Conservation (phyloP, 2,329 filamentous ascomycete genomes). For the Pseudonectria foliicola region DNA sequence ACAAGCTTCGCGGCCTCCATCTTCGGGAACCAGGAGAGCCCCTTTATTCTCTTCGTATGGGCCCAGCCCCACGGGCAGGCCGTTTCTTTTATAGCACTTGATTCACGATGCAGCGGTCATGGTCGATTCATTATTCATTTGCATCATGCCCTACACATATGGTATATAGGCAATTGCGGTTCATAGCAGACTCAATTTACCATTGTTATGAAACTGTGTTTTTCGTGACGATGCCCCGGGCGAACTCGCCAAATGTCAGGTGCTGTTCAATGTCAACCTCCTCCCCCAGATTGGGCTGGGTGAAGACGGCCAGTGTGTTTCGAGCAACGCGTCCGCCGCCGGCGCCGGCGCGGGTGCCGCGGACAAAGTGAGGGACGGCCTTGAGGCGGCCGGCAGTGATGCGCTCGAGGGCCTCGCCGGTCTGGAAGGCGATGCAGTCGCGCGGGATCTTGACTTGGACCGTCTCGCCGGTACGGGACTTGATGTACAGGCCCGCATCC, state of each 20-base stretch:
- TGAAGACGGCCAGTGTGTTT: slow-evolving; percentile 94
- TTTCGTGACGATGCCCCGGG: slow-evolving; percentile 52
- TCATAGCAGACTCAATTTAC: no score
- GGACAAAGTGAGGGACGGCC: slow-evolving; percentile 93
- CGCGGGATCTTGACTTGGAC: slow-evolving; percentile 90
- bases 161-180: no score
- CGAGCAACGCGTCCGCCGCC: slow-evolving; percentile 53
- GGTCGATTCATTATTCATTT: no score
- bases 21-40: no score
- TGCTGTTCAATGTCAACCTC: slow-evolving; percentile 62
- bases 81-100: no score
- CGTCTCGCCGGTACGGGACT: slow-evolving; percentile 70
- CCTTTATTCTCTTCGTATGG: no score
- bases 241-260: slow-evolving; percentile 70
- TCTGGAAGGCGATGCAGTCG: slow-evolving; percentile 93
- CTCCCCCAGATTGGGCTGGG: slow-evolving; percentile 85
- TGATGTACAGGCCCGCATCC: slow-evolving; percentile 86
- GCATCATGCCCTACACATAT: no score
- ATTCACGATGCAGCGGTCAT: no score
- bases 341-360: slow-evolving; percentile 57
- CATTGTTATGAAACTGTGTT: slow-evolving; percentile 42
- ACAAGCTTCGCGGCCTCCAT: no score
- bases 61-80: no score
- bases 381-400: slow-evolving; percentile 90
- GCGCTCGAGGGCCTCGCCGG: slow-evolving; percentile 81